Percentiles rank a stretch among this genome's conserved stretches.
These are phyloP conservation scores for Chlamydomonas applanata DNA, from an alignment of 139 green algal species.

Conservation along the genomic window DNA sequence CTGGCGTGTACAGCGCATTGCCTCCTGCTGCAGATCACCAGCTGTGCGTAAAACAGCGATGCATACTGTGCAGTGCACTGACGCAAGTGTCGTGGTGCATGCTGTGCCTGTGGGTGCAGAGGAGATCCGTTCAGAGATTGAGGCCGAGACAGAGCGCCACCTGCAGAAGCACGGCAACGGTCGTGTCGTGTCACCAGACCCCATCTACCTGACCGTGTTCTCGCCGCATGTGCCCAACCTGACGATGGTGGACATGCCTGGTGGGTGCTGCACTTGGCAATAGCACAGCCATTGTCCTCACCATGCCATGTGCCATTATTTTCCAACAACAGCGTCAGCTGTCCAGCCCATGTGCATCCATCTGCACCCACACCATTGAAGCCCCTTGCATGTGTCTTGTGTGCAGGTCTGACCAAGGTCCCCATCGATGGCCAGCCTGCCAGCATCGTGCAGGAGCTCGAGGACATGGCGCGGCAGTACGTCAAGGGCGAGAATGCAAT, in stretches of 20 bases:
- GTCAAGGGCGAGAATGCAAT: constrained; percentile 65
- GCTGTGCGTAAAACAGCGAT: neutral
- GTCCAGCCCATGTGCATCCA: neutral
- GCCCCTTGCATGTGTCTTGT: neutral
- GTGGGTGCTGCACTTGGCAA: constrained; percentile 25
- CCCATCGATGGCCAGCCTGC: constrained; percentile 93
- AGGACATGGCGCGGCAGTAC: constrained; percentile 93
- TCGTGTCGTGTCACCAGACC: constrained; percentile 85
- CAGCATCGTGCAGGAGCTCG: constrained; percentile 91
- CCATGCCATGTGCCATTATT: neutral
- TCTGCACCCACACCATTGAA: neutral
- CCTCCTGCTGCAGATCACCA: too few species aligned
- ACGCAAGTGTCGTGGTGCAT: too few species aligned
- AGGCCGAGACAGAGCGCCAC: constrained; percentile 85
- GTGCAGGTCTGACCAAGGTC: constrained; percentile 91
- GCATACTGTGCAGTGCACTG: too few species aligned
- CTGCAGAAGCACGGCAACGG: constrained; percentile 52
- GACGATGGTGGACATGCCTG: constrained; percentile 95
- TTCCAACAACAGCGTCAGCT: neutral
- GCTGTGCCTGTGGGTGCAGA: constrained; percentile 40
- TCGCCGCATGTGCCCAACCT: constrained; percentile 90
- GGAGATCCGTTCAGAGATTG: constrained; percentile 87
- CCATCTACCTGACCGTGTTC: constrained; percentile 92
- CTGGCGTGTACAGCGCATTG: too few species aligned
- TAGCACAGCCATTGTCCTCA: neutral